Conservation (phyloP, 2,329 filamentous ascomycete genomes). For the Beauveria caledonica region DNA sequence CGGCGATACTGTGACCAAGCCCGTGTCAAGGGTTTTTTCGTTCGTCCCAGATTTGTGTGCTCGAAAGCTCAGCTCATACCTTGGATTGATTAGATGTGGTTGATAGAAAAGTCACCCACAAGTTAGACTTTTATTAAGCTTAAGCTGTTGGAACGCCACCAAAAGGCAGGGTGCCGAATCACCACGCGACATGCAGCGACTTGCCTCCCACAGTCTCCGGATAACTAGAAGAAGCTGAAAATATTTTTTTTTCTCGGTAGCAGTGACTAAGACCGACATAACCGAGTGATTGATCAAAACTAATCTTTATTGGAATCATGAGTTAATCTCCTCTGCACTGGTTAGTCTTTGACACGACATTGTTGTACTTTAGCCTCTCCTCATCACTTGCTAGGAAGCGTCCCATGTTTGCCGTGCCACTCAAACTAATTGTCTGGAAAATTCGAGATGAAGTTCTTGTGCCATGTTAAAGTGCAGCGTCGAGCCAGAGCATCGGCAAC, state of each 20-base stretch:
- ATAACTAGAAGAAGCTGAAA: neutral
- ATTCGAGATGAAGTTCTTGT: neutral
- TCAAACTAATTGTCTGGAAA: too few species aligned
- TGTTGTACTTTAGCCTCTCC: too few species aligned
- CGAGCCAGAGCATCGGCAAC: constrained; percentile 42
- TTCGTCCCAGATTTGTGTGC: neutral
- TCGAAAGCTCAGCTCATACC: neutral
- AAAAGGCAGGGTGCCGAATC: neutral
- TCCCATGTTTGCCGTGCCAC: too few species aligned
- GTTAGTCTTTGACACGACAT: too few species aligned
- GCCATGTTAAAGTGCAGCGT: neutral
- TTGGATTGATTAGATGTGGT: neutral
- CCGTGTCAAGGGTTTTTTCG: neutral
- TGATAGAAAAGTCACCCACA: neutral
- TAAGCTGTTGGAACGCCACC: too few species aligned
- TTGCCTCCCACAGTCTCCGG: neutral
- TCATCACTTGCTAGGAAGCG: too few species aligned
- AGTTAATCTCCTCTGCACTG: too few species aligned
- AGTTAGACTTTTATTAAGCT: too few species aligned
- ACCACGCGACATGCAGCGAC: neutral
- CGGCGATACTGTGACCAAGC: neutral
- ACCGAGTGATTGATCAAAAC: too few species aligned
- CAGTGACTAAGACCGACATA: neutral
- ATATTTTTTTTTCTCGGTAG: neutral
- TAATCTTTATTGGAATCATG: too few species aligned